A percentile compares a stretch with the other conserved stretches of the same genome.
Conservation (phyloP, 306 rosid genomes). For the Astragalus glycyphyllos region DNA sequence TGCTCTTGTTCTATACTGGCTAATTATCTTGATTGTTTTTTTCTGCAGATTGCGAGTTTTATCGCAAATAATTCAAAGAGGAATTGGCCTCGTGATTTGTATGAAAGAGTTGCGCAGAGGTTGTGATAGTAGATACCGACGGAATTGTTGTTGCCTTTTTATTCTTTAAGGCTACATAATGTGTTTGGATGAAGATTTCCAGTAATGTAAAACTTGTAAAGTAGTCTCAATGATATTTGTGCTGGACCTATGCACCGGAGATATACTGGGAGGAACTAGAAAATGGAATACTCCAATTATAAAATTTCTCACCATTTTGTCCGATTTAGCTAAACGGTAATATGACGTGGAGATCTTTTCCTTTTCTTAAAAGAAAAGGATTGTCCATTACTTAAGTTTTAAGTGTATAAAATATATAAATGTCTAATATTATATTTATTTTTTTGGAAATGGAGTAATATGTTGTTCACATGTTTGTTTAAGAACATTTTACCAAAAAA, state of each 20-base stretch:
- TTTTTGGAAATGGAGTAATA: too few relatives aligned
- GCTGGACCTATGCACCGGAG: constrained; percentile 3
- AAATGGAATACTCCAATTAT: constrained; percentile 23
- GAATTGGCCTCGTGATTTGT: constrained; percentile 96
- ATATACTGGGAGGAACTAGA: constrained; percentile 1
- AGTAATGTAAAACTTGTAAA: constrained; percentile 42
- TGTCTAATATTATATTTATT: too few relatives aligned
- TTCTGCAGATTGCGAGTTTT: constrained; percentile 84
- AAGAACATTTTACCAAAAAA: not conserved
- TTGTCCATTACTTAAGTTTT: too few relatives aligned
- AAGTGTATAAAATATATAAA: too few relatives aligned
- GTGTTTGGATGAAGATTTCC: constrained; percentile 24
- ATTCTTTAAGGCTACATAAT: constrained; percentile 20
- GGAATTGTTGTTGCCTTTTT: constrained; percentile 31
- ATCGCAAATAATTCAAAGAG: constrained; percentile 84
- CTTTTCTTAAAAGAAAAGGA: too few relatives aligned
- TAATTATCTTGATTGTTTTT: not conserved
- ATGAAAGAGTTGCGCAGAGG: constrained; percentile 87
- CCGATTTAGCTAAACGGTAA: constrained; percentile 8
- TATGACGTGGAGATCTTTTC: too few relatives aligned
- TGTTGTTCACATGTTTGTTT: constrained; percentile 15
- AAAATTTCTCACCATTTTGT: not conserved
- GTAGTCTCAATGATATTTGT: constrained; percentile 25
- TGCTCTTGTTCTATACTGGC: constrained; percentile 23
- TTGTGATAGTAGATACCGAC: constrained; percentile 55